These are phyloP conservation scores for Xerocomus amazonicus DNA, from an alignment of 1,284 basidiomycete species.

Conservation along the genomic window DNA sequence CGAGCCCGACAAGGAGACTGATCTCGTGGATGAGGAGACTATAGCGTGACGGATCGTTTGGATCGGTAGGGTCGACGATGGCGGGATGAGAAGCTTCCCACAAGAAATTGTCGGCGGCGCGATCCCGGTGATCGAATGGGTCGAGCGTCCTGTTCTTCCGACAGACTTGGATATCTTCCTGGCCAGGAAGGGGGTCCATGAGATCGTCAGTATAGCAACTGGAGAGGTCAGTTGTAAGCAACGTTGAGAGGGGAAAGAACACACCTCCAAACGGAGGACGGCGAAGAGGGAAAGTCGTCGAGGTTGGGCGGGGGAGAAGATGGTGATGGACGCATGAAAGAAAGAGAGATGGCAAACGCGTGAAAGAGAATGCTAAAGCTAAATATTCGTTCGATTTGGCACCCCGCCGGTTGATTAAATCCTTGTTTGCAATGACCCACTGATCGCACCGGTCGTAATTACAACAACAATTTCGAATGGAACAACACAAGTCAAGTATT, in stretches of 20 bases:
- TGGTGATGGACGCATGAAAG: constrained; percentile 9
- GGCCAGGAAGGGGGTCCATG: neutral
- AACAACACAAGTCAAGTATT: neutral
- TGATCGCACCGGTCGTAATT: neutral
- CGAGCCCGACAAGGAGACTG: constrained; percentile 30
- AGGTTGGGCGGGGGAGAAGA: neutral
- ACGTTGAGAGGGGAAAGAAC: constrained; percentile 1
- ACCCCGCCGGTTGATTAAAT: constrained; percentile 5
- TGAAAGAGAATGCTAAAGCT: neutral
- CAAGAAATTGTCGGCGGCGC: constrained; percentile 5
- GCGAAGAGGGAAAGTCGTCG: constrained; percentile 16
- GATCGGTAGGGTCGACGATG: constrained; percentile 1
- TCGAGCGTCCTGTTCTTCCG: constrained; percentile 12
- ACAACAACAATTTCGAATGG: neutral
- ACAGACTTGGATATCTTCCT: constrained; percentile 16
- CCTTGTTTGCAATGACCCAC: neutral
- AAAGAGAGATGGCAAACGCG: neutral
- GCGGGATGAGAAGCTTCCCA: constrained; percentile 15
- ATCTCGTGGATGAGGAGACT: constrained; percentile 34
- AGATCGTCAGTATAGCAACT: neutral
- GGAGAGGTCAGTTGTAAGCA: neutral
- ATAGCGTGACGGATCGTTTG: constrained; percentile 14
- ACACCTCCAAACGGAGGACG: constrained; percentile 27
- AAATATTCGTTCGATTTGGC: constrained; percentile 6
- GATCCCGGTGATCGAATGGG: neutral